Conservation (phyloP, 352 stramenopile species). For the Pseudoperonospora humuli region DNA sequence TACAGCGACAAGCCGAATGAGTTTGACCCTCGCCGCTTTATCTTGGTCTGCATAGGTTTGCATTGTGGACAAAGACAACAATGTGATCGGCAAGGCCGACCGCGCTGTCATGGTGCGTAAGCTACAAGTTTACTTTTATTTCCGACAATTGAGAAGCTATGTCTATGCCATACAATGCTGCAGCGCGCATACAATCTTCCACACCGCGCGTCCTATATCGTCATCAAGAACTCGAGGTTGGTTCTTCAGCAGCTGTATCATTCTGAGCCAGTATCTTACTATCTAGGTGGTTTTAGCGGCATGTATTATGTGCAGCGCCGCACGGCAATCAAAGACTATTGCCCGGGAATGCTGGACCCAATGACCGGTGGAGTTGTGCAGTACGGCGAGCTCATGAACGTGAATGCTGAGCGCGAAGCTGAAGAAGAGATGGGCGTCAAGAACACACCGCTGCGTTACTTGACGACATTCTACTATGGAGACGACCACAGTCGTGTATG, state of each 20-base stretch:
- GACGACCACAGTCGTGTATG: conserved; percentile 59
- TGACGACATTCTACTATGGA: conserved; percentile 65
- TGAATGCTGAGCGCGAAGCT: conserved; percentile 62
- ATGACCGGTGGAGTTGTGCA: conserved; percentile 80
- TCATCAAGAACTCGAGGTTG: conserved; percentile 73
- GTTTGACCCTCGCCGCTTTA: background rate
- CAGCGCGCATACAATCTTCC: conserved; percentile 72
- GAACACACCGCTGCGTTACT: conserved; percentile 38
- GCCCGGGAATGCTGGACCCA: conserved; percentile 72
- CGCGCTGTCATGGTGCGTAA: conserved; percentile 65
- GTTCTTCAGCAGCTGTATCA: background rate
- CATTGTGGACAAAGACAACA: conserved; percentile 76
- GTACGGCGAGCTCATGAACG: conserved; percentile 57
- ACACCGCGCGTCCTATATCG: conserved; percentile 82
- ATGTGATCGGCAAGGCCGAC: conserved; percentile 76
- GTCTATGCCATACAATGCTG: background rate
- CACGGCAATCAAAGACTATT: conserved; percentile 87
- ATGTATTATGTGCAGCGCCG: conserved; percentile 79
- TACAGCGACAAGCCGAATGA: background rate
- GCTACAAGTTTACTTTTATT: background rate
- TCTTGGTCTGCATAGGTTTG: conserved; percentile 38
- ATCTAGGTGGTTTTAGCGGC: conserved; percentile 28
- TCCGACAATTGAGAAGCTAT: too few species aligned
- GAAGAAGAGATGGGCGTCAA: conserved; percentile 81
- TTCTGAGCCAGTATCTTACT: background rate